These are phyloP conservation scores for Nadsonia commutata DNA, from an alignment of 1,139 yeast genomes.

Conservation along the genomic window DNA sequence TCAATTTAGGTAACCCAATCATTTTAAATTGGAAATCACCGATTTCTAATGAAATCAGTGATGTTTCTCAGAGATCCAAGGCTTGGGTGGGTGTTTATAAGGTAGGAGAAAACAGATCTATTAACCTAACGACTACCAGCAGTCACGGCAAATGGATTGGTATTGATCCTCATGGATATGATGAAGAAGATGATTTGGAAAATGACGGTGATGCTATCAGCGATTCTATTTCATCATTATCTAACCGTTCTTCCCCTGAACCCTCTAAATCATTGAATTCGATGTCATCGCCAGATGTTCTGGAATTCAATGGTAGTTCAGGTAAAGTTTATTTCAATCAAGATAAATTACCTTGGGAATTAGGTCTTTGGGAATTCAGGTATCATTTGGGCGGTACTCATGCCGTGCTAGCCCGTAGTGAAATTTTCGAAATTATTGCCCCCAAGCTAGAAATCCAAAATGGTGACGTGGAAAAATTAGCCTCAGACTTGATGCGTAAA, in stretches of 20 bases:
- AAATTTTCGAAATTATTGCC: constrained; percentile 51
- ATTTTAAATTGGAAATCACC: constrained; percentile 33
- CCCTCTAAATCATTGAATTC: background rate
- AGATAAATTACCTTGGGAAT: constrained; percentile 46
- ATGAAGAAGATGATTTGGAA: constrained; percentile 9
- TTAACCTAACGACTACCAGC: constrained; percentile 44
- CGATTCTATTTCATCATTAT: background rate
- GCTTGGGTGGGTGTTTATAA: constrained; percentile 68
- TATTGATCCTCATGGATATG: constrained; percentile 25
- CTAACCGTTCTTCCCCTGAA: background rate
- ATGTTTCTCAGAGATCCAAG: too few relatives aligned
- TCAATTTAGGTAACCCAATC: constrained; percentile 34
- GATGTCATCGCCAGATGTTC: constrained; percentile 3
- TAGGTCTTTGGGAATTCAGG: constrained; percentile 64
- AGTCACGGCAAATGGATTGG: constrained; percentile 64
- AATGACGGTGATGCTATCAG: constrained; percentile 4
- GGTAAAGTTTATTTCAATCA: constrained; percentile 43
- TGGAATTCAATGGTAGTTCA: constrained; percentile 17
- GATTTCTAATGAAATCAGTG: too few relatives aligned
- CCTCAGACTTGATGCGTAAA: constrained; percentile 14
- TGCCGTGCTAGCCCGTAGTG: constrained; percentile 51
- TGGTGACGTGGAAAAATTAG: constrained; percentile 21
- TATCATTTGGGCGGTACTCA: constrained; percentile 60
- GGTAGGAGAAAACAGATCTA: constrained; percentile 45
- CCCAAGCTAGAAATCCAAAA: constrained; percentile 28